Evolutionary conservation across 352 stramenopile species (phyloP).

Genomic region (Pythium folliculosum): DNA sequence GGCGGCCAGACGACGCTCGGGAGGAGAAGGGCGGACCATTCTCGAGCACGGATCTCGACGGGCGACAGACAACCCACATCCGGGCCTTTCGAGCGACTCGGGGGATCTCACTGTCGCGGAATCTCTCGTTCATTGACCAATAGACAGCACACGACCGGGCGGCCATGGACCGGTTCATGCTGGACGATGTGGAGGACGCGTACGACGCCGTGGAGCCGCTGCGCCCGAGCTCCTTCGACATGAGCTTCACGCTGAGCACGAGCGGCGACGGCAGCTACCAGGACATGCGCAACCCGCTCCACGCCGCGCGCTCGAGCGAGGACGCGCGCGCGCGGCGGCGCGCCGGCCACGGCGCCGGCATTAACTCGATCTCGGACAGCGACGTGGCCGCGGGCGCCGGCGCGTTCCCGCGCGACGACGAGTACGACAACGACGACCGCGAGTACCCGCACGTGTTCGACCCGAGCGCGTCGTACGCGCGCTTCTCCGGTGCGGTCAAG

Average conservation of each 20-base stretch:
- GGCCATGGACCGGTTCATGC: constrained; percentile 82
- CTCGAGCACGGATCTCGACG: neutral
- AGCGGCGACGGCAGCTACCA: constrained; percentile 32
- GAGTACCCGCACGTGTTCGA: neutral
- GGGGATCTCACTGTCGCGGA: neutral
- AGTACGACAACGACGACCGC: constrained; percentile 14
- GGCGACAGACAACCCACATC: too few relatives aligned
- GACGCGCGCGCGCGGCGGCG: constrained; percentile 29
- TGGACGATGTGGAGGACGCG: constrained; percentile 78
- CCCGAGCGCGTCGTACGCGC: constrained; percentile 11
- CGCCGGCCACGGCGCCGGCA: constrained; percentile 9
- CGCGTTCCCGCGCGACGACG: constrained; percentile 16
- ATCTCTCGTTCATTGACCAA: neutral
- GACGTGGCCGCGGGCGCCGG: constrained; percentile 16
- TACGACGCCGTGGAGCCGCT: constrained; percentile 85
- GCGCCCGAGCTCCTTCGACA: constrained; percentile 87
- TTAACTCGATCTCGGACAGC: constrained; percentile 39
- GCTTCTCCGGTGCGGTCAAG: constrained; percentile 17
- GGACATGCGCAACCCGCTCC: constrained; percentile 27
- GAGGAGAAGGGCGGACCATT: constrained; percentile 19
- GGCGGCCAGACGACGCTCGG: neutral
- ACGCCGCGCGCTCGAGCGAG: constrained; percentile 13
- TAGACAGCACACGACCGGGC: neutral
- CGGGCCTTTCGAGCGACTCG: neutral
- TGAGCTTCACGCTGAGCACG: constrained; percentile 77